A percentile compares a stretch with the other conserved stretches of the same genome.
These are phyloP conservation scores for Sphaerulina vaccinii DNA, from an alignment of 2,329 filamentous ascomycete genomes.

Conservation along the genomic window DNA sequence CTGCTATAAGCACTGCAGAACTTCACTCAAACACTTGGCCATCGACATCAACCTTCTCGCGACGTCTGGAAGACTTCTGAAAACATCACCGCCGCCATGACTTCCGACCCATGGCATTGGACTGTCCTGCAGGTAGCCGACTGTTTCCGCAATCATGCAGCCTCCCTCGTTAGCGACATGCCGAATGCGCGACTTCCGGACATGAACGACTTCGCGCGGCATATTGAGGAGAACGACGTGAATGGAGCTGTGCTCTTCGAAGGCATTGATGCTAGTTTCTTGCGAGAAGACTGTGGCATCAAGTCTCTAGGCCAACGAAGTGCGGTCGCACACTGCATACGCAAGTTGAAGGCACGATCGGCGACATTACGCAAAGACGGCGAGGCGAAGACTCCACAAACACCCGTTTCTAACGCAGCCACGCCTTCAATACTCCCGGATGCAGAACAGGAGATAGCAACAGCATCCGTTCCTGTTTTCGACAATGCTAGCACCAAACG, in stretches of 20 bases:
- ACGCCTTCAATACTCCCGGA: constrained; percentile 13
- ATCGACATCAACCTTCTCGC: constrained; percentile 12
- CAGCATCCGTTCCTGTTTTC: constrained; percentile 7
- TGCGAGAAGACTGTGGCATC: constrained; percentile 59
- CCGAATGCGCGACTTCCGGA: constrained; percentile 51
- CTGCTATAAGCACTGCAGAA: neutral
- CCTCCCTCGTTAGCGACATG: constrained; percentile 27
- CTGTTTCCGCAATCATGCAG: constrained; percentile 58
- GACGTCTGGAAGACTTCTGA: neutral
- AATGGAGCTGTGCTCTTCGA: constrained; percentile 64
- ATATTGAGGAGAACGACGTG: constrained; percentile 62
- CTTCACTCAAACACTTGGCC: constrained; percentile 1
- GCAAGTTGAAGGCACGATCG: constrained; percentile 45
- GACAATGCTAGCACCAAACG: constrained; percentile 25
- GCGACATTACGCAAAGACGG: constrained; percentile 1
- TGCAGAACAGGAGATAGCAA: constrained; percentile 2
- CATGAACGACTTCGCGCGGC: constrained; percentile 51
- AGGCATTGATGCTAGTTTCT: constrained; percentile 48
- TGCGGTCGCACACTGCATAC: constrained; percentile 59
- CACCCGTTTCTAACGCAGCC: constrained; percentile 16
- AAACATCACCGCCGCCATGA: constrained; percentile 25
- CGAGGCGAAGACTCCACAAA: constrained; percentile 10
- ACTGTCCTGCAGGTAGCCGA: constrained; percentile 63
- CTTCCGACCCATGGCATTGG: constrained; percentile 73
- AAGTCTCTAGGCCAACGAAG: constrained; percentile 58